These are phyloP conservation scores for Digitaria exilis DNA, from an alignment of 202 grass and related monocot genomes.

Conservation along the genomic window DNA sequence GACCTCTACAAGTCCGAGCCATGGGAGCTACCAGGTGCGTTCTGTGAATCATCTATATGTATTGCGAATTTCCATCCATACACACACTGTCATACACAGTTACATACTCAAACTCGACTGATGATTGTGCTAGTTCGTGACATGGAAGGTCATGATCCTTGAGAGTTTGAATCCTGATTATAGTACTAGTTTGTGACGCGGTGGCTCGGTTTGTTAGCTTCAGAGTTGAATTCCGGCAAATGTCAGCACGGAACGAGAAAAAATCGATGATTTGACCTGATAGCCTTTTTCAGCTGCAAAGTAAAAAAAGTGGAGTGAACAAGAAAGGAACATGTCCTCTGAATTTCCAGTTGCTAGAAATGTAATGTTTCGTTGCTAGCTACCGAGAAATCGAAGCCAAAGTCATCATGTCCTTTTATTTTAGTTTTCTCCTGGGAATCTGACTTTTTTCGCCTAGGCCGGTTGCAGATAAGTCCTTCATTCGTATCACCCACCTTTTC, in stretches of 20 bases:
- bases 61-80: no score
- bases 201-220: no score
- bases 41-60: not conserved
- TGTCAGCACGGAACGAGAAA: not conserved
- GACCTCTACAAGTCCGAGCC: constrained; percentile 95
- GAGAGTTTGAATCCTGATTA: no score
- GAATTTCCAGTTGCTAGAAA: not conserved
- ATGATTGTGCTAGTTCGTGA: no score
- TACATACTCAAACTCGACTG: no score
- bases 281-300: not conserved
- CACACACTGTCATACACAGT: no score
- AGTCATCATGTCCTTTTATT: not conserved
- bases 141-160: no score
- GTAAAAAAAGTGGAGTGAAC: not conserved
- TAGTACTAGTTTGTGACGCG: no score
- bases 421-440: constrained; percentile 23
- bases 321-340: not conserved
- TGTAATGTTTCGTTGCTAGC: constrained; percentile 27
- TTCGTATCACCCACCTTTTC: constrained; percentile 14
- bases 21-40: constrained; percentile 89
- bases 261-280: not conserved
- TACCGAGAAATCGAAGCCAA: not conserved
- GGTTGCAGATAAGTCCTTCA: constrained; percentile 58
- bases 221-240: not conserved
- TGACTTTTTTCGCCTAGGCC: constrained; percentile 56